Conservation (phyloP, 257 asterid genomes). For the Pogostemon cablin region DNA sequence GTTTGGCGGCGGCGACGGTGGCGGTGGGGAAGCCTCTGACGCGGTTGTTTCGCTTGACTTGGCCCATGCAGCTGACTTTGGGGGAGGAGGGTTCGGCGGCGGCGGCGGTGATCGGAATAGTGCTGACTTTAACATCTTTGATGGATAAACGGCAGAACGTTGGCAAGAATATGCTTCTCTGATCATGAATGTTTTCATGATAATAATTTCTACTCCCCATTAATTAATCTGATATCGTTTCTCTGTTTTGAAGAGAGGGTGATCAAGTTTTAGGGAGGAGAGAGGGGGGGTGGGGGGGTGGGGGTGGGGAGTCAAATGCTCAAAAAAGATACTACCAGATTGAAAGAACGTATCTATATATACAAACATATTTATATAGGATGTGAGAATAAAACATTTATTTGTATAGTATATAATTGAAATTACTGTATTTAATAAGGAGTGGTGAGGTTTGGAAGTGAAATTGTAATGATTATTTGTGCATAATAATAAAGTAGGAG, state of each 20-base stretch:
- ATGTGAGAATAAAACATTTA: no score
- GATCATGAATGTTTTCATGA: slow-evolving; percentile 40
- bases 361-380: neutral
- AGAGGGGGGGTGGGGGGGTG: slow-evolving; percentile 18
- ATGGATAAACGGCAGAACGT: slow-evolving; percentile 65
- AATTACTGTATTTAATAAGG: no score
- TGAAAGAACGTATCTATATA: neutral
- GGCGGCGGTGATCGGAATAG: slow-evolving; percentile 30
- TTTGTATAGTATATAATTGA: no score
- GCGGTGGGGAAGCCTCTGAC: slow-evolving; percentile 49
- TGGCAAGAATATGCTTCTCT: slow-evolving; percentile 57
- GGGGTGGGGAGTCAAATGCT: neutral
- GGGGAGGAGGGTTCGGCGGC: slow-evolving; percentile 75
- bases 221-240: neutral
- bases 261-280: slow-evolving; percentile 7
- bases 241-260: neutral
- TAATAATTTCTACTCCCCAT: slow-evolving; percentile 49
- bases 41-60: slow-evolving; percentile 68
- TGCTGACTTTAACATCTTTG: slow-evolving; percentile 53
- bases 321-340: no score
- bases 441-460: neutral
- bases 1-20: slow-evolving; percentile 38
- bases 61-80: slow-evolving; percentile 84
- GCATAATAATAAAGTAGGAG: slow-evolving; percentile 24
- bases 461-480: neutral